phyloP scores from a whole-genome alignment of 441 rosid species.

The Daphne laureola region DNA sequence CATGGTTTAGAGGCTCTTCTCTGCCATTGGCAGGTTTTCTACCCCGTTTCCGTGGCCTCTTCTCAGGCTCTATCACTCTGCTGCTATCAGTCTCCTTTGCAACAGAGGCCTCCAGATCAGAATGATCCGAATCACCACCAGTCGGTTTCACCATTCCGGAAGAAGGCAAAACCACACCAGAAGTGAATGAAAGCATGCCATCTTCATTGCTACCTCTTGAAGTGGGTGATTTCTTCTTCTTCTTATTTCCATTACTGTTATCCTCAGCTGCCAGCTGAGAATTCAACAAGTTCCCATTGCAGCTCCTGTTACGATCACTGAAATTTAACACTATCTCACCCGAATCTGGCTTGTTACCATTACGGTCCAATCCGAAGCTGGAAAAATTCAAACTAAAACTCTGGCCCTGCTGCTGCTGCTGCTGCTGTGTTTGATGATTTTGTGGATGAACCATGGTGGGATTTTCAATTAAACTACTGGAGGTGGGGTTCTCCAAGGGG shows the following conservation, averaged over 20 bases:
- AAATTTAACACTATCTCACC: constrained; percentile 51
- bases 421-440: constrained; percentile 18
- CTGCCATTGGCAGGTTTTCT: constrained; percentile 94
- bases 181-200: constrained; percentile 66
- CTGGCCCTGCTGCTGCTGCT: constrained; percentile 23
- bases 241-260: constrained; percentile 10
- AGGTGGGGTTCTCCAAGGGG: constrained; percentile 47
- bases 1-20: constrained; percentile 96
- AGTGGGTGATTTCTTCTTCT: constrained; percentile 46
- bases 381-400: constrained; percentile 55
- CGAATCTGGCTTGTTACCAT: constrained; percentile 41
- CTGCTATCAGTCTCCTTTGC: constrained; percentile 64
- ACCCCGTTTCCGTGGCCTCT: constrained; percentile 86
- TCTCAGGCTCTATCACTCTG: constrained; percentile 66
- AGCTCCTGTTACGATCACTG: constrained; percentile 58
- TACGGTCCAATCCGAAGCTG: constrained; percentile 35
- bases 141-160: constrained; percentile 47
- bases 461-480: constrained; percentile 41
- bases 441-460: constrained; percentile 25
- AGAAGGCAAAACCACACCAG: constrained; percentile 55
- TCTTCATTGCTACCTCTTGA: constrained; percentile 59
- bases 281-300: constrained; percentile 34
- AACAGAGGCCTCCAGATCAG: constrained; percentile 90
- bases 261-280: constrained; percentile 29
- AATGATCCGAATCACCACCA: constrained; percentile 77